These are phyloP conservation scores for Metschnikowia colocasiae DNA, from an alignment of 805 yeast species.

Conservation along the genomic window DNA sequence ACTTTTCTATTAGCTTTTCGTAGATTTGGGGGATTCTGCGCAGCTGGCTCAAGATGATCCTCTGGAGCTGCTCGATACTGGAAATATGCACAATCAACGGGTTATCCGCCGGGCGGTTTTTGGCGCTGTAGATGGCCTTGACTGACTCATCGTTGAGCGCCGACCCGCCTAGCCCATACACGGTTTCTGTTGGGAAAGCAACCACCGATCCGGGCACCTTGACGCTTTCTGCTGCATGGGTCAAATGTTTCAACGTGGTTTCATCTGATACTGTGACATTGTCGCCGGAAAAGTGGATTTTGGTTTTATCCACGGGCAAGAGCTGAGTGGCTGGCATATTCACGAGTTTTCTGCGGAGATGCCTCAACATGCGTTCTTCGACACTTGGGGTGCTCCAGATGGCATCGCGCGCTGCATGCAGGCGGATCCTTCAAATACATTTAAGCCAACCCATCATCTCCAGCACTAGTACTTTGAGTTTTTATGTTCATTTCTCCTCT, in stretches of 20 bases:
- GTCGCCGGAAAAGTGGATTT: constrained; percentile 48
- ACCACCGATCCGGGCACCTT: constrained; percentile 44
- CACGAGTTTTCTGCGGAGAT: constrained; percentile 4
- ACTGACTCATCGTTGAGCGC: constrained; percentile 74
- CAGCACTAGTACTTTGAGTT: too few relatives aligned
- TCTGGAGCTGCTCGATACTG: constrained; percentile 64
- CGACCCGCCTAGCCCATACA: constrained; percentile 92
- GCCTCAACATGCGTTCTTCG: constrained; percentile 6
- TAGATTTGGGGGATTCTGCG: constrained; percentile 66
- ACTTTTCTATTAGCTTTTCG: constrained; percentile 54
- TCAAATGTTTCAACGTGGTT: constrained; percentile 48
- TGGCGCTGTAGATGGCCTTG: constrained; percentile 73
- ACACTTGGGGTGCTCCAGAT: neutral
- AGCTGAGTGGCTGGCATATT: constrained; percentile 30
- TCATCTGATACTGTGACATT: constrained; percentile 48
- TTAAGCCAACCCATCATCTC: too few relatives aligned
- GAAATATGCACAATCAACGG: constrained; percentile 91
- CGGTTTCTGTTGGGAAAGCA: constrained; percentile 97
- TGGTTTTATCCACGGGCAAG: constrained; percentile 50
- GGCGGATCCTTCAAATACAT: neutral
- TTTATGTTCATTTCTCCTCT: too few relatives aligned
- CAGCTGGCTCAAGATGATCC: constrained; percentile 49
- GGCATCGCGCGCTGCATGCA: constrained; percentile 4
- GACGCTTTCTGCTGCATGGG: constrained; percentile 42
- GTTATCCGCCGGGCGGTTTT: constrained; percentile 92